Conservation (phyloP, 169 alveolate genomes). For the Plasmodium cynomolgi region DNA sequence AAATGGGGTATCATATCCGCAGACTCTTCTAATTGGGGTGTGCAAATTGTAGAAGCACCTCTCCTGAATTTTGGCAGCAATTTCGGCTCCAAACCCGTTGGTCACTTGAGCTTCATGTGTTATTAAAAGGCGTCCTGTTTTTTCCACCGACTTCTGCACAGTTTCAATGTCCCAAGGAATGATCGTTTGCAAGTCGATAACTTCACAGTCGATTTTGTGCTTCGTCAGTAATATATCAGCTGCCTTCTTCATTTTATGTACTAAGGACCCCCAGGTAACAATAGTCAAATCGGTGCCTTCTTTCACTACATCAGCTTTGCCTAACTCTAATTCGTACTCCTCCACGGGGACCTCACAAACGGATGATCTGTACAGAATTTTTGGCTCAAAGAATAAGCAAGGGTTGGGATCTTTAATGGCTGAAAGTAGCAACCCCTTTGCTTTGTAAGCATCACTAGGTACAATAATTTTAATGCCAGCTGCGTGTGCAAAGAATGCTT, state of each 20-base stretch:
- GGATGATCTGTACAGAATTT: slow-evolving; percentile 95
- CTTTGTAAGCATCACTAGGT: slow-evolving; percentile 97
- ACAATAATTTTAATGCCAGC: slow-evolving; percentile 95
- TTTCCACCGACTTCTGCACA: slow-evolving; percentile 91
- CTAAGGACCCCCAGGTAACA: slow-evolving; percentile 91
- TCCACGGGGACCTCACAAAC: slow-evolving; percentile 94
- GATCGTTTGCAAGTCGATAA: slow-evolving; percentile 96
- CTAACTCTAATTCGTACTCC: slow-evolving; percentile 93
- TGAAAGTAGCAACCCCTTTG: slow-evolving; percentile 92
- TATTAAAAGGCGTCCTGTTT: slow-evolving; percentile 94
- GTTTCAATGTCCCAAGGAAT: slow-evolving; percentile 97
- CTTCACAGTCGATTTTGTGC: slow-evolving; percentile 91
- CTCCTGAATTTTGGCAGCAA: slow-evolving; percentile 93
- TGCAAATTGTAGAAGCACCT: slow-evolving; percentile 94
- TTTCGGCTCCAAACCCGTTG: slow-evolving; percentile 95
- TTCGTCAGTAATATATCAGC: slow-evolving; percentile 91
- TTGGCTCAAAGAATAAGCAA: slow-evolving; percentile 97
- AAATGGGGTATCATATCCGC: slow-evolving; percentile 98
- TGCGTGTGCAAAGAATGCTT: slow-evolving; percentile 97
- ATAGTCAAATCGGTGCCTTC: slow-evolving; percentile 94
- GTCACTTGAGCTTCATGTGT: slow-evolving; percentile 96
- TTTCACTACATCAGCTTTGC: slow-evolving; percentile 94
- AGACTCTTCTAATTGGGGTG: slow-evolving; percentile 95
- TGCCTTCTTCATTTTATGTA: slow-evolving; percentile 89
- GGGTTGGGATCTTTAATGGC: slow-evolving; percentile 93